These are phyloP conservation scores for Rheum nobile DNA, from an alignment of 148 eudicot species.

Conservation along the genomic window DNA sequence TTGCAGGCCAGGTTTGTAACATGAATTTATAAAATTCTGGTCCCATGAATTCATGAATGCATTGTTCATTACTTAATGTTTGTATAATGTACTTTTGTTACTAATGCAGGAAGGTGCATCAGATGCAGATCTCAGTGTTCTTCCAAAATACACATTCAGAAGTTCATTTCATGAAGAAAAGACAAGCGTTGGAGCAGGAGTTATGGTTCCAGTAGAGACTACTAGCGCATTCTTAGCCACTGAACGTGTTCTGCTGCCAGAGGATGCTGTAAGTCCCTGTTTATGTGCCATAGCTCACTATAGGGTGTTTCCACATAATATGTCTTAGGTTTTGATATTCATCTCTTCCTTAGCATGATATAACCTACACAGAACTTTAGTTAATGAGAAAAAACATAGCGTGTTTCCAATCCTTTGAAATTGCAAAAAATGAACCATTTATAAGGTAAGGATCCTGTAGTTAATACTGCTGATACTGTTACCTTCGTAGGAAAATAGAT, in stretches of 20 bases:
- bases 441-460: background rate
- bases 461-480: background rate
- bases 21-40: background rate
- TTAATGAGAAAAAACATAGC: too few species aligned
- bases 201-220: constrained; percentile 73
- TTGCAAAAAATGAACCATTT: background rate
- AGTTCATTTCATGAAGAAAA: constrained; percentile 40
- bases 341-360: background rate
- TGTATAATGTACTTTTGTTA: background rate
- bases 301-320: background rate
- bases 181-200: constrained; percentile 52
- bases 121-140: constrained; percentile 71
- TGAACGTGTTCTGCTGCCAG: constrained; percentile 73
- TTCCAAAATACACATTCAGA: constrained; percentile 64
- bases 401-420: background rate
- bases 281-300: background rate
- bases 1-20: constrained; percentile 77
- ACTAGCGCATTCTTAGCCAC: constrained; percentile 46
- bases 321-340: background rate
- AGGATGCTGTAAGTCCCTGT: constrained; percentile 77
- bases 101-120: constrained; percentile 89
- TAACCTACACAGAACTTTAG: background rate
- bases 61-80: background rate
- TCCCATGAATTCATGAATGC: background rate
- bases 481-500: background rate